Percentiles rank a stretch among this genome's conserved stretches.
These are phyloP conservation scores for Dacryopinax spathularia DNA, from an alignment of 768 basidiomycete species.

Conservation along the genomic window DNA sequence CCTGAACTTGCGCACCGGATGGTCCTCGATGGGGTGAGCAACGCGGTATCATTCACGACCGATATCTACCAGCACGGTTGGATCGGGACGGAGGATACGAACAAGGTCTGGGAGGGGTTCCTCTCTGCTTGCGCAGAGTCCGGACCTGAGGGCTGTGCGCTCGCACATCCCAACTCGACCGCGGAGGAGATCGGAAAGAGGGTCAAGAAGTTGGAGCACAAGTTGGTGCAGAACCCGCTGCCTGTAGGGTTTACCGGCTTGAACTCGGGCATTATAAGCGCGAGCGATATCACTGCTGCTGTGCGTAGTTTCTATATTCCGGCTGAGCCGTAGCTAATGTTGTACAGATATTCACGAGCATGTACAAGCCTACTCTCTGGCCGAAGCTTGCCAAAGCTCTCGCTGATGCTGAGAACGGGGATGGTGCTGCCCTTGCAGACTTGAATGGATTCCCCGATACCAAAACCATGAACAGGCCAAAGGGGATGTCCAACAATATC, in stretches of 20 bases:
- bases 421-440: neutral
- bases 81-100: neutral
- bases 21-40: slow-evolving; percentile 5
- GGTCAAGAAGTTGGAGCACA: neutral
- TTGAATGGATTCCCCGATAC: slow-evolving; percentile 5
- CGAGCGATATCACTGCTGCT: slow-evolving; percentile 9
- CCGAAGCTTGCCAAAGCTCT: slow-evolving; percentile 10
- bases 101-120: slow-evolving; percentile 11
- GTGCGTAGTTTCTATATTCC: neutral
- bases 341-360: slow-evolving; percentile 7
- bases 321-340: neutral
- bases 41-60: neutral
- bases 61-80: neutral
- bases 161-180: slow-evolving; percentile 7
- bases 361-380: slow-evolving; percentile 8
- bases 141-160: slow-evolving; percentile 10
- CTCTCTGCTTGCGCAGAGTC: slow-evolving; percentile 9
- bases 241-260: slow-evolving; percentile 6
- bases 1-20: slow-evolving; percentile 4
- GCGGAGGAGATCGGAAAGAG: neutral
- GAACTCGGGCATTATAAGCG: slow-evolving; percentile 8
- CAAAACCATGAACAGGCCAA: neutral
- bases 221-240: slow-evolving; percentile 4
- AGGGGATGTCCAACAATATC: slow-evolving; percentile 4
- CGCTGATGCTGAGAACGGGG: neutral